A percentile compares a stretch with the other conserved stretches of the same genome.
Evolutionary conservation across 331 rosid genomes (phyloP).

Genomic region (Saraca asoca): DNA sequence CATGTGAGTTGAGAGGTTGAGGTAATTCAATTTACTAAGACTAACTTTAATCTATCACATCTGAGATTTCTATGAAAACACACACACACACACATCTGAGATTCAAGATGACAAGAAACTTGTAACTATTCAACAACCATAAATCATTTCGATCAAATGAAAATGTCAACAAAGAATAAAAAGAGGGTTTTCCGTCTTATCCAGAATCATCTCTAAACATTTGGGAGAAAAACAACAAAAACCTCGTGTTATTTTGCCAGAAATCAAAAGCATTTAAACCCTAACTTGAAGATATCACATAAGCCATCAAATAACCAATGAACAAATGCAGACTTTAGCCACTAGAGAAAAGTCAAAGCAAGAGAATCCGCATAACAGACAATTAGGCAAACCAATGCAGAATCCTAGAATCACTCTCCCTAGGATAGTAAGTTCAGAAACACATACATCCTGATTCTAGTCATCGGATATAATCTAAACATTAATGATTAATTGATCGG

Average conservation of each 20-base stretch:
- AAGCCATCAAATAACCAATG: background rate
- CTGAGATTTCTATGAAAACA: no score
- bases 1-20: background rate
- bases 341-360: background rate
- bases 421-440: no score
- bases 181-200: background rate
- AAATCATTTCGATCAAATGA: constrained; percentile 7
- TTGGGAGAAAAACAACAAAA: constrained; percentile 17
- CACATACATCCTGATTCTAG: no score
- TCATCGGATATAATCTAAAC: background rate
- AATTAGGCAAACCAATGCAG: background rate
- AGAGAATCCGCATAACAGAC: constrained; percentile 8
- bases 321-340: background rate
- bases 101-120: background rate
- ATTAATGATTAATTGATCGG: constrained; percentile 1
- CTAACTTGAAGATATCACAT: constrained; percentile 14
- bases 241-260: constrained; percentile 19
- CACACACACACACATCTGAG: no score
- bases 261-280: constrained; percentile 22
- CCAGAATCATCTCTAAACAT: constrained; percentile 17
- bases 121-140: background rate
- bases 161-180: constrained; percentile 13
- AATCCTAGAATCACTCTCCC: no score
- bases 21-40: background rate
- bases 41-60: background rate